Evolutionary conservation across 2,329 filamentous ascomycete genomes (phyloP).

Genomic region (Pyricularia grisea): DNA sequence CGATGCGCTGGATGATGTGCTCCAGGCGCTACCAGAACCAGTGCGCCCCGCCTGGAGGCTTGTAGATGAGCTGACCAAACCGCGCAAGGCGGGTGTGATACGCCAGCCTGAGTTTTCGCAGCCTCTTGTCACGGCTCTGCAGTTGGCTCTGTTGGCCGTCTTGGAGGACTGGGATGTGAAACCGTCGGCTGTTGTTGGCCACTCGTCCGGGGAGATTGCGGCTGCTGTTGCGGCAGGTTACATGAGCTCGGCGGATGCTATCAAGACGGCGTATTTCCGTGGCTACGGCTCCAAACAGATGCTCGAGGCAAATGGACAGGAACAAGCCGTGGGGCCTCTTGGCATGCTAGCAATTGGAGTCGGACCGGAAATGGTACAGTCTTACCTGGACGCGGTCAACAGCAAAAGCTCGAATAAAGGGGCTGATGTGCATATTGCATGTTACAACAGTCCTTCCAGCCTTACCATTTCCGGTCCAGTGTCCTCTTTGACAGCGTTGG

Average conservation of each 20-base stretch:
- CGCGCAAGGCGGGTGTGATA: conserved; percentile 14
- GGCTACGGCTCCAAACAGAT: conserved; percentile 5
- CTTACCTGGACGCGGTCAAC: neutral
- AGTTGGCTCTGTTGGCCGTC: conserved; percentile 25
- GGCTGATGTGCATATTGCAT: conserved; percentile 17
- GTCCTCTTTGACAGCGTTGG: conserved; percentile 9
- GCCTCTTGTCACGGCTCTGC: conserved; percentile 31
- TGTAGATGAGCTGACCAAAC: conserved; percentile 9
- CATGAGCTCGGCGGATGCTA: conserved; percentile 10
- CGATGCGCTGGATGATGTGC: neutral
- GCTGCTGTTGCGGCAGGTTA: conserved; percentile 14
- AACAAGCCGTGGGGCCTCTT: neutral
- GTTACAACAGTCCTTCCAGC: conserved; percentile 24
- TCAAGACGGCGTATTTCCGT: conserved; percentile 13
- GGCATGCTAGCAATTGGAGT: neutral
- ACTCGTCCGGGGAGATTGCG: conserved; percentile 17
- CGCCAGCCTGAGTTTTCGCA: conserved; percentile 18
- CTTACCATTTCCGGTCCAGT: conserved; percentile 23
- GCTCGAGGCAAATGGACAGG: neutral
- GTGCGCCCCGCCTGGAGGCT: conserved; percentile 22
- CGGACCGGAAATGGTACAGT: neutral
- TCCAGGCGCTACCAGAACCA: conserved; percentile 5
- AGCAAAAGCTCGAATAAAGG: neutral
- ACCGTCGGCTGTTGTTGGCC: conserved; percentile 12
- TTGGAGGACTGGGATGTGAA: conserved; percentile 11